Evolutionary conservation across 2,329 filamentous ascomycete genomes (phyloP).

Genomic region (Stachybotrys chartarum): DNA sequence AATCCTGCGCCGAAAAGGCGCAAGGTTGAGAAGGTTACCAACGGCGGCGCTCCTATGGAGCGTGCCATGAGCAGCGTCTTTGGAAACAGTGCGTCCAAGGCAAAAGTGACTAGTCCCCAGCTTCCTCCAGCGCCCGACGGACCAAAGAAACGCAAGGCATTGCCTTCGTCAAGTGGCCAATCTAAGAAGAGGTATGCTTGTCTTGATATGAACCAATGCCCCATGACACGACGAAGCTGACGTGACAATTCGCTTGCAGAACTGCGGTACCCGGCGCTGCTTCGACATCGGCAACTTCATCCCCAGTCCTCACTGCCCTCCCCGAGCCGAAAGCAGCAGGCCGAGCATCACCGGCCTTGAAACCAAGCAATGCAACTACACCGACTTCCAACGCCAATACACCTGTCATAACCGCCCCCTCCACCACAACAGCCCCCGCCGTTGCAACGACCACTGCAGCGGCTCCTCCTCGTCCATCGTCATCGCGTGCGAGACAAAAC

Average conservation of each 20-base stretch:
- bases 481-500: slow-evolving; percentile 69
- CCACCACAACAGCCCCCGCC: not conserved
- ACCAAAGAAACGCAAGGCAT: slow-evolving; percentile 66
- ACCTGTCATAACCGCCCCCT: slow-evolving; percentile 36
- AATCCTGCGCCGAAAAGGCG: slow-evolving; percentile 65
- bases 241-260: slow-evolving; percentile 17
- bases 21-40: slow-evolving; percentile 65
- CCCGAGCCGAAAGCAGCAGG: slow-evolving; percentile 49
- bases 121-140: slow-evolving; percentile 61
- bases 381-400: slow-evolving; percentile 21
- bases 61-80: slow-evolving; percentile 58
- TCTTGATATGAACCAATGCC: not conserved
- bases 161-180: slow-evolving; percentile 58
- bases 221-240: not conserved
- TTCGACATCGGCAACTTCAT: slow-evolving; percentile 67
- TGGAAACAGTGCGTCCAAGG: slow-evolving; percentile 43
- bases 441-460: slow-evolving; percentile 8
- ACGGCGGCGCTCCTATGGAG: slow-evolving; percentile 50
- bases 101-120: slow-evolving; percentile 56
- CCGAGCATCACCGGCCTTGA: slow-evolving; percentile 53
- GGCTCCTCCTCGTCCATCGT: slow-evolving; percentile 51
- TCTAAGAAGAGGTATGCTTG: slow-evolving; percentile 68
- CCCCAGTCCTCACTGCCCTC: slow-evolving; percentile 64
- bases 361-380: not conserved
- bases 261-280: slow-evolving; percentile 35